Conservation (phyloP, 2,329 filamentous ascomycete species). For the Exophiala sideris region DNA sequence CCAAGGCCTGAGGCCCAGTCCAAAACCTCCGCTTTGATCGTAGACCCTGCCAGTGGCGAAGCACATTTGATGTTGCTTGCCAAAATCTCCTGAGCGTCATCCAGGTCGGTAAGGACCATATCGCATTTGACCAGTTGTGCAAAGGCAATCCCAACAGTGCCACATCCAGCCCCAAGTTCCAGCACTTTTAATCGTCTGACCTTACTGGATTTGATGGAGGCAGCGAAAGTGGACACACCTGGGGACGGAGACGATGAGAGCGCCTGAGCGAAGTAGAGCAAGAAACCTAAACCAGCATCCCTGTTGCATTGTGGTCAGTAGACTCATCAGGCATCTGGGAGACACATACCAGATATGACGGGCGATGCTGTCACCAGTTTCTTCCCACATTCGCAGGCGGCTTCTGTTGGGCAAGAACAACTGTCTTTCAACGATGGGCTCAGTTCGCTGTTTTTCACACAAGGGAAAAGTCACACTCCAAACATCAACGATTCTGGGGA, state of each 20-base stretch:
- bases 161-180: constrained; percentile 67
- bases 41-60: constrained; percentile 42
- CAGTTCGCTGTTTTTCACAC: constrained; percentile 40
- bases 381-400: constrained; percentile 59
- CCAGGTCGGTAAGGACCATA: constrained; percentile 62
- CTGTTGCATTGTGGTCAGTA: constrained; percentile 30
- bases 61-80: constrained; percentile 52
- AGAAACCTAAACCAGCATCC: constrained; percentile 60
- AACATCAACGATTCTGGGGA: constrained; percentile 54
- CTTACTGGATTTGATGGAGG: constrained; percentile 32
- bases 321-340: background rate
- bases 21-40: constrained; percentile 50
- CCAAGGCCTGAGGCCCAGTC: constrained; percentile 57
- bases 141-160: constrained; percentile 64
- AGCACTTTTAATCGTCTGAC: constrained; percentile 48
- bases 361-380: constrained; percentile 70
- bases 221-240: constrained; percentile 33
- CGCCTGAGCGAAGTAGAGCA: constrained; percentile 50
- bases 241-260: constrained; percentile 32
- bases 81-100: constrained; percentile 61
- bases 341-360: constrained; percentile 62
- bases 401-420: constrained; percentile 44
- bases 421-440: constrained; percentile 55
- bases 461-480: constrained; percentile 51
- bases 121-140: constrained; percentile 52